Evolutionary conservation across 1,284 basidiomycete species (phyloP), one percentile per base, ranked within the genome.

Genomic region (Heterobasidion parviporum): DNA sequence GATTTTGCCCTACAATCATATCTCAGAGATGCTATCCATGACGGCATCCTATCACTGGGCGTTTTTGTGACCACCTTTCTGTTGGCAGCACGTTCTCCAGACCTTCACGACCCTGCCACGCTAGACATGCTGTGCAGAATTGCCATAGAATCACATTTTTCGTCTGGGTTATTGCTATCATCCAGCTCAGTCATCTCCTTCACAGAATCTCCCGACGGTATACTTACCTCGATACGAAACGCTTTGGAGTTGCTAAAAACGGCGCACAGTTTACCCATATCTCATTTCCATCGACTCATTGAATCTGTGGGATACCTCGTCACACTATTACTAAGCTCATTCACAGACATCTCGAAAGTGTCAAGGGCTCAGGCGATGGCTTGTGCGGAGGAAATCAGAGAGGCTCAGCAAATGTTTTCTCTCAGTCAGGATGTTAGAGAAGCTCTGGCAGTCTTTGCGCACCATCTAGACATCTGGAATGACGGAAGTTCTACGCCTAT

Each of bases 401-500:
- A 80, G 41, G 64, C 86, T n/a, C 64, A 87, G 18, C 77, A 78
- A 53, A 75, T 74, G 34, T 69, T 76, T 58, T 74, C 73, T 26
- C 72, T 87, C 54, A 67, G 75, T 18, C 67, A 70, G 7, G 74
- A 76, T 47, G 72, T 84, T 35, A 74, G 80, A 57, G 76, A 79
- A 55, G 75, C 77, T 34, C 66, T 90, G 33, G 85, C 88, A 59
- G 71, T 72, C 12, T 83, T 87, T 57, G 74, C 74, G 2, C 63
- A 87, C 51, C 79, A 81, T 8, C 66, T 89, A 50, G 80, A 76
- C 58, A 70, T 84, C 57, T 62, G 83, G 26, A 74, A 85, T 34
- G 82, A 81, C 43, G 85, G 88, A 61, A 83, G 87, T 60, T 78
- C 77, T n/a, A 87, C 85, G 65, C 76, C 76, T 53, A 76, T 79